phyloP scores from a whole-genome alignment of 768 basidiomycete genomes.

The Kwoniella pini region DNA sequence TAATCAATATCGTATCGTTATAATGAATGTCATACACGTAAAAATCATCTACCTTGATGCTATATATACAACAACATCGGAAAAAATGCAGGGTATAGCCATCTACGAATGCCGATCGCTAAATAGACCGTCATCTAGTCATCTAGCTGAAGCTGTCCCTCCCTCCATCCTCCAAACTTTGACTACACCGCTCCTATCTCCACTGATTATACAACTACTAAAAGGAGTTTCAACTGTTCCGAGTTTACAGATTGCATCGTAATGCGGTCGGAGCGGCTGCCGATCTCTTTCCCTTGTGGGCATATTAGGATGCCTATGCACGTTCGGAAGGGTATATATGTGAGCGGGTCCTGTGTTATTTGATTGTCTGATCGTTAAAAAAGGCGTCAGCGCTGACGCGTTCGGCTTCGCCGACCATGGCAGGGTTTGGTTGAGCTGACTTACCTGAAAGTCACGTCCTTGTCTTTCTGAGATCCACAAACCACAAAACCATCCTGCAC shows the following conservation, averaged over 20 bases:
- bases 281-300: conserved; percentile 80
- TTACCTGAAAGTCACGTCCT: conserved; percentile 74
- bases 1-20: no score
- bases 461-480: conserved; percentile 74
- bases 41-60: no score
- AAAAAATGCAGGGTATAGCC: conserved; percentile 1
- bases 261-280: conserved; percentile 79
- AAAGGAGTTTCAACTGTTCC: conserved; percentile 90
- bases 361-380: conserved; percentile 25
- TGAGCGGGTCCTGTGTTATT: conserved; percentile 49
- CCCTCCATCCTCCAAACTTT: conserved; percentile 67
- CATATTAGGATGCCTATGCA: conserved; percentile 55
- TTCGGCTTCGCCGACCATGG: no score
- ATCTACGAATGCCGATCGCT: background rate
- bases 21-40: no score
- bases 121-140: background rate
- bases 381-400: no score
- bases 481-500: conserved; percentile 74
- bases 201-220: conserved; percentile 86
- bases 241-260: conserved; percentile 83
- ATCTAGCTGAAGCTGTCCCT: background rate
- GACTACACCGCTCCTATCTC: conserved; percentile 81
- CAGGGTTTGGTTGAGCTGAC: no score
- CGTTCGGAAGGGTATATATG: conserved; percentile 20
- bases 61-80: background rate